These are phyloP conservation scores for Lyophyllum decastes DNA, from an alignment of 768 basidiomycete genomes.

Conservation along the genomic window DNA sequence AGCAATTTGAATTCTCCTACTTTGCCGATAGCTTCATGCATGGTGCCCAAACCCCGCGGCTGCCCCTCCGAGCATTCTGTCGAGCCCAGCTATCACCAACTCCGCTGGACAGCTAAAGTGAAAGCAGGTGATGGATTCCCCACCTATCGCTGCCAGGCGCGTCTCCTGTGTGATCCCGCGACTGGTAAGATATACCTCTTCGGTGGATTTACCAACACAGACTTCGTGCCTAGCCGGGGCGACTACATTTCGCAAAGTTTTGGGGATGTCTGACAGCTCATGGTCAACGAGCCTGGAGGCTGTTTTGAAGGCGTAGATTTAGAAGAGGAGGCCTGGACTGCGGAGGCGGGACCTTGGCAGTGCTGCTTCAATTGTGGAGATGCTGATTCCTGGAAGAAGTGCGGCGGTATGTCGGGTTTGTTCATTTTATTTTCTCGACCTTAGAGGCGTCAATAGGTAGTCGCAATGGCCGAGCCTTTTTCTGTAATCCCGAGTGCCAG, in stretches of 20 bases:
- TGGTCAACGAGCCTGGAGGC: slow-evolving; percentile 35
- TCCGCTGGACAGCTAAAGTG: slow-evolving; percentile 5
- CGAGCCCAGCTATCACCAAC: slow-evolving; percentile 5
- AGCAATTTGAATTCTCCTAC: slow-evolving; percentile 34
- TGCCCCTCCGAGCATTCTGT: slow-evolving; percentile 6
- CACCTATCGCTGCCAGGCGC: slow-evolving; percentile 37
- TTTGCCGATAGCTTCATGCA: slow-evolving; percentile 42
- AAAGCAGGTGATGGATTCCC: slow-evolving; percentile 36
- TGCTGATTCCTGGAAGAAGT: slow-evolving; percentile 39
- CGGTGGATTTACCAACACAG: slow-evolving; percentile 41
- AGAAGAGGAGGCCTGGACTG: slow-evolving; percentile 37
- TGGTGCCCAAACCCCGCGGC: slow-evolving; percentile 20
- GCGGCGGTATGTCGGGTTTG: slow-evolving; percentile 30
- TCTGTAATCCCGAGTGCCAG: slow-evolving; percentile 27
- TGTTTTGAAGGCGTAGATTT: slow-evolving; percentile 36
- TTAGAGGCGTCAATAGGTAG: not conserved
- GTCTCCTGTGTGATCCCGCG: slow-evolving; percentile 33
- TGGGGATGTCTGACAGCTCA: slow-evolving; percentile 40
- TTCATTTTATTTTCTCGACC: not conserved
- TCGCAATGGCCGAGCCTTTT: slow-evolving; percentile 27
- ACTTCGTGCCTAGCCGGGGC: slow-evolving; percentile 33
- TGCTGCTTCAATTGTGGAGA: slow-evolving; percentile 39
- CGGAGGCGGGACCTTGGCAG: slow-evolving; percentile 39
- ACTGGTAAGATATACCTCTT: slow-evolving; percentile 38
- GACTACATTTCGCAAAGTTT: slow-evolving; percentile 28